A percentile compares a stretch with the other conserved stretches of the same genome.
Evolutionary conservation across 148 eudicot species (phyloP).

Genomic region (Vaccinium vitisidaea): DNA sequence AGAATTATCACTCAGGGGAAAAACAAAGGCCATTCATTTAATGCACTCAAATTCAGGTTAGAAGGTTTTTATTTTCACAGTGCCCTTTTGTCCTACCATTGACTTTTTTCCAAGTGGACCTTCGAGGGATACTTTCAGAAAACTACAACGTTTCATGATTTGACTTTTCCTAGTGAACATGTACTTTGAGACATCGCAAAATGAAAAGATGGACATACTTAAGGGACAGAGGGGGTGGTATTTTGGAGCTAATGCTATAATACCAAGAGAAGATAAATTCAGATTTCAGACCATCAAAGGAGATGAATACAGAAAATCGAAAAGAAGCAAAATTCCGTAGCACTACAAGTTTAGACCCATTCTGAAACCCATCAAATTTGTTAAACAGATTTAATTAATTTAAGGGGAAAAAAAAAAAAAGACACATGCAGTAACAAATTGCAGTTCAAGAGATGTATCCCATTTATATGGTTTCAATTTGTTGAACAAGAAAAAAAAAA

Average conservation of each 20-base stretch:
- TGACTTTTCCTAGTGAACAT: not conserved
- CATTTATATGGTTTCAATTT: not conserved
- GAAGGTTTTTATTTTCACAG: not conserved
- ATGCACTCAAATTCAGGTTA: not conserved
- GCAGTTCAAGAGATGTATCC: not conserved
- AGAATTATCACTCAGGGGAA: not conserved
- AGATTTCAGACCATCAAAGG: not conserved
- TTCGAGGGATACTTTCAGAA: not conserved
- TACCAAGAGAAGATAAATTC: not conserved
- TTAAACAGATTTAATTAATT: not conserved
- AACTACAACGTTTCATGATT: not conserved
- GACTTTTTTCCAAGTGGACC: not conserved
- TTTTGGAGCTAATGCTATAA: not conserved
- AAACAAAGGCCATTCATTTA: conserved; percentile 1
- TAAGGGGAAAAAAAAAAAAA: too few relatives aligned
- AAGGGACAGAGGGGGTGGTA: not conserved
- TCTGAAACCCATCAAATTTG: not conserved
- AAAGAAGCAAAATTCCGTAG: not conserved
- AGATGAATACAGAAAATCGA: not conserved
- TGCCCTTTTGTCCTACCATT: not conserved
- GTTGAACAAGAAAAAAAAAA: not conserved
- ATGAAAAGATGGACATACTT: not conserved
- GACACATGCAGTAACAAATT: not conserved
- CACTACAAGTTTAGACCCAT: not conserved
- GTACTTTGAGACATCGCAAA: not conserved